Conservation (phyloP, 2,329 filamentous ascomycete species). For the Colletotrichum neosansevieriae region DNA sequence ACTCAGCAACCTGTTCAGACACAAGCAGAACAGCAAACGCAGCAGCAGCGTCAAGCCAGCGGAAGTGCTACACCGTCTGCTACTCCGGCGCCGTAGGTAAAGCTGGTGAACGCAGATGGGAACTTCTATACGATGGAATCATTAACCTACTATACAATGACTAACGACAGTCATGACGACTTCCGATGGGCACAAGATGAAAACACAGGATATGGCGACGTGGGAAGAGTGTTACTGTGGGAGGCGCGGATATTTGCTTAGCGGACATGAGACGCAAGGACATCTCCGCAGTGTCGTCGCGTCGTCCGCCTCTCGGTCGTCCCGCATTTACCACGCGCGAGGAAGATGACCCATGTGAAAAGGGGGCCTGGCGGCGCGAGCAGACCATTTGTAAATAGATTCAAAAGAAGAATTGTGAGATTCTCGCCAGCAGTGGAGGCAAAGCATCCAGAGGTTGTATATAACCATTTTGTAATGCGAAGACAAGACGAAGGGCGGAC, state of each 20-base stretch:
- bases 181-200: neutral
- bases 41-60: slow-evolving; percentile 52
- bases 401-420: slow-evolving; percentile 16
- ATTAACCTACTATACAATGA: neutral
- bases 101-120: neutral
- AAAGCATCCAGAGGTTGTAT: slow-evolving; percentile 28
- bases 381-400: slow-evolving; percentile 37
- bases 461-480: slow-evolving; percentile 40
- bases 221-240: slow-evolving; percentile 2
- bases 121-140: neutral
- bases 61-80: slow-evolving; percentile 55
- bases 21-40: slow-evolving; percentile 41
- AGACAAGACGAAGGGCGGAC: slow-evolving; percentile 21
- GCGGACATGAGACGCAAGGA: neutral
- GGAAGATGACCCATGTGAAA: neutral
- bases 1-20: slow-evolving; percentile 45
- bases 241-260: slow-evolving; percentile 19
- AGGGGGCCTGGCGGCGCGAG: slow-evolving; percentile 24
- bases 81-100: slow-evolving; percentile 11
- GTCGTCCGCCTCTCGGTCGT: slow-evolving; percentile 19
- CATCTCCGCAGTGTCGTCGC: slow-evolving; percentile 32
- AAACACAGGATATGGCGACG: neutral
- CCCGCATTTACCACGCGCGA: neutral
- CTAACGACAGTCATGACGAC: neutral
- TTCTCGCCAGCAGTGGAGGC: slow-evolving; percentile 23